Evolutionary conservation across 2,329 filamentous ascomycete species (phyloP).

Genomic region (Neonectria neomacrospora): DNA sequence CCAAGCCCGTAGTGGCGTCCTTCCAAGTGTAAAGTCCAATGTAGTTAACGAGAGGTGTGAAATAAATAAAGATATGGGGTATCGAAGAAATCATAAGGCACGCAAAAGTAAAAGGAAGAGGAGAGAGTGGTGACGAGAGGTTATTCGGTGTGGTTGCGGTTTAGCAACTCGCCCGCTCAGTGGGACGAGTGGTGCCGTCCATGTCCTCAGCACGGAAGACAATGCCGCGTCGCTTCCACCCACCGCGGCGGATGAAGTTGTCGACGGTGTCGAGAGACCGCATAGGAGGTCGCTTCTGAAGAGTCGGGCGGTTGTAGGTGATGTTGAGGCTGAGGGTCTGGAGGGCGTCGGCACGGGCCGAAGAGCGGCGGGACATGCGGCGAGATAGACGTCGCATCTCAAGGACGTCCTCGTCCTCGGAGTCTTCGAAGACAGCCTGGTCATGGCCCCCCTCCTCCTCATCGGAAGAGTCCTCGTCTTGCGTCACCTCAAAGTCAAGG

Average conservation of each 20-base stretch:
- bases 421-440: slow-evolving; percentile 37
- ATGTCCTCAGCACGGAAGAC: slow-evolving; percentile 53
- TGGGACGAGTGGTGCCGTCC: slow-evolving; percentile 35
- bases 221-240: slow-evolving; percentile 57
- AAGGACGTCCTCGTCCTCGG: slow-evolving; percentile 39
- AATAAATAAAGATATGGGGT: slow-evolving; percentile 35
- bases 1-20: slow-evolving; percentile 18
- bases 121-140: slow-evolving; percentile 4
- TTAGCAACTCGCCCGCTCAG: slow-evolving; percentile 42
- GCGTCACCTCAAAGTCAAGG: slow-evolving; percentile 36
- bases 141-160: slow-evolving; percentile 3
- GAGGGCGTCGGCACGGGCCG: slow-evolving; percentile 33
- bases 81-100: slow-evolving; percentile 41
- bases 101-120: slow-evolving; percentile 12
- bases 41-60: slow-evolving; percentile 28
- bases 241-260: slow-evolving; percentile 55
- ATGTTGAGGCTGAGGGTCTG: slow-evolving; percentile 50
- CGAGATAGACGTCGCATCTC: slow-evolving; percentile 43
- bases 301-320: slow-evolving; percentile 46
- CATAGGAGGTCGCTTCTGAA: slow-evolving; percentile 52
- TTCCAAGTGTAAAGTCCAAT: slow-evolving; percentile 25
- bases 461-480: slow-evolving; percentile 37
- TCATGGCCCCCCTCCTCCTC: slow-evolving; percentile 41
- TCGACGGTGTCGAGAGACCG: slow-evolving; percentile 54
- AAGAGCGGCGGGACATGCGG: slow-evolving; percentile 15